Base-by-base conservation (phyloP, 2,329 filamentous ascomycete species). In the Rhinocladiella similis region DNA sequence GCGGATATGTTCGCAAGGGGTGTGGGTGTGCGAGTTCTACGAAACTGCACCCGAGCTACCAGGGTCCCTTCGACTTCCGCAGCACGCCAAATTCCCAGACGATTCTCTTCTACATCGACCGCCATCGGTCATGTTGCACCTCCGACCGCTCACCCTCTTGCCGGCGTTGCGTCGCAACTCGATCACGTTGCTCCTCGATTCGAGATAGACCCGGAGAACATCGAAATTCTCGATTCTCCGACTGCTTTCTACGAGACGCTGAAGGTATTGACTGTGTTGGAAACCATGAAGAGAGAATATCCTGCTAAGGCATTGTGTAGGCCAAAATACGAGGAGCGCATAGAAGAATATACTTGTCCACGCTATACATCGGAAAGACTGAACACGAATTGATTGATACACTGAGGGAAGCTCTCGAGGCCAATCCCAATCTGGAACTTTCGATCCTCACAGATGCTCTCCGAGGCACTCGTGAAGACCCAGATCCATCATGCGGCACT, bases 171-270 rank as follows among this genome's bases (percentile, higher is more conserved):
- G 12, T 77, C 79, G 42, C 92, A 99, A 72, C 77, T 99, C 59
- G 94, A 99, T 72, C 88, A 83, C 65, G 84, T 97, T 62, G 89
- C 92, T 3, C 94, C 94, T n/a, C 87, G 89, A 43, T 96, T 99
- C 66, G 89, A 92, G 69, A 80, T 99, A 22, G 78, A 86, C 22
- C 90, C 91, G 1, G 89, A 90, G 4, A 85, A 93, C 56, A 88
- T 99, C 48, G 80, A 82, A 10, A 87, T 99, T 18, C 73, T 99
- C 12, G 82, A 86, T 65, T 88, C 88, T 2, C 94, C 94, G 0
- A 75, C 83, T n/a, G 89, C 93, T 51, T 99, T 99, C 70, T 99
- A 97, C 73, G 85, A 89, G 65, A 90, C 88, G 6, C 77, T 99
- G 57, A 97, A 97, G 85, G 90, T 91, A 54, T 49, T 41, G 54